Evolutionary conservation across 176 grass and related monocot species (phyloP).

Genomic region (Puccinellia tenuiflora): DNA sequence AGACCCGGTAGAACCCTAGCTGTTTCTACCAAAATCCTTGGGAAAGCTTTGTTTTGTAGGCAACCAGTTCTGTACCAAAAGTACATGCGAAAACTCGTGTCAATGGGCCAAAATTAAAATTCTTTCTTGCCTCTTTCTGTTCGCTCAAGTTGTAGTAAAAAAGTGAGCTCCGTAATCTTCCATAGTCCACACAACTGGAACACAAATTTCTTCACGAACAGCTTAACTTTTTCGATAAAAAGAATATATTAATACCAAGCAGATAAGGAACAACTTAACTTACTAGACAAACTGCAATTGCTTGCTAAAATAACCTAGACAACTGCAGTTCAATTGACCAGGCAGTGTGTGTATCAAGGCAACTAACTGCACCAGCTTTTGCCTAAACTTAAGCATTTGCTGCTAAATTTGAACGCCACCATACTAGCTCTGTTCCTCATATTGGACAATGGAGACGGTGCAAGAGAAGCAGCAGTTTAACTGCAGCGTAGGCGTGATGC

Average conservation of each 20-base stretch:
- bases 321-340: too few relatives aligned
- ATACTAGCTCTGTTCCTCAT: background rate
- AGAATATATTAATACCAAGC: too few relatives aligned
- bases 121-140: background rate
- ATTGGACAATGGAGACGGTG: background rate
- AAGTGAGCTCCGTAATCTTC: background rate
- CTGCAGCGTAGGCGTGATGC: background rate
- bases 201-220: too few relatives aligned
- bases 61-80: background rate
- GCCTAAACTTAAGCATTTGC: background rate
- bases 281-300: too few relatives aligned
- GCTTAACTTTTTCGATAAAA: too few relatives aligned
- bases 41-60: background rate
- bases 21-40: too few relatives aligned
- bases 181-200: background rate
- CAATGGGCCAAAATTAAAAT: background rate
- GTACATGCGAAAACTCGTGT: background rate
- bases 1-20: too few relatives aligned
- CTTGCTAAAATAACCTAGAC: too few relatives aligned
- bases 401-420: background rate
- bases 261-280: too few relatives aligned
- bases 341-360: too few relatives aligned
- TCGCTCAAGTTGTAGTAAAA: background rate
- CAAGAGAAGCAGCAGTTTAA: background rate
- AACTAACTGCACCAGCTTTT: background rate